Evolutionary conservation across 1,284 basidiomycete genomes (phyloP), one percentile per base, ranked within the genome.

Genomic region (Trametes hirsuta): DNA sequence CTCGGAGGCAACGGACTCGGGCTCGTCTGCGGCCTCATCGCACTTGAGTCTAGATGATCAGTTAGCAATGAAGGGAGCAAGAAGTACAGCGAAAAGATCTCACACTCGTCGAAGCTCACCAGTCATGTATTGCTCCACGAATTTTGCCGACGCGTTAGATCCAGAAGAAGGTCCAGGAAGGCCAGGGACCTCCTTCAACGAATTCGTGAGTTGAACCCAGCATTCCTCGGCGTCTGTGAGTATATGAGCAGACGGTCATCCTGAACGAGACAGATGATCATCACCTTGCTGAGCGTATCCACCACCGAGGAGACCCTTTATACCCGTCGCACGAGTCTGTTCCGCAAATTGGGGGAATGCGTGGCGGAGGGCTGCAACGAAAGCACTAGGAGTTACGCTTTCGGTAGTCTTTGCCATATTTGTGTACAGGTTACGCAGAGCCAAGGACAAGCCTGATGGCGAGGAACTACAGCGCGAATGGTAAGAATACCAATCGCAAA

Each of bases 261-360:
- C 5, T 21, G 11, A 11, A 2, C 30, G 0, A 14, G 11, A 15
- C 21, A 6, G 1, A 34, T 21, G 15, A 1, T 21, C 8, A 6
- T 25, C 61, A 90, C 91, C 92, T 81, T 98, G 97, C 75, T 98
- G 97, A 2, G 95, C 90, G 69, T 87, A 97, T 6, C 82, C 82
- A 1, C 70, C 71, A 49, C 72, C 66, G 58, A 77, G 65, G 3
- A 74, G 77, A 0, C 35, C 62, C 71, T 81, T 71, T 76, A 83
- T 73, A 35, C 58, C 44, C 24, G 55, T 14, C 0, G 52, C 50
- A 78, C 83, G 64, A 6, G 59, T 64, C 22, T 82, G 74, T 73
- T 99, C 95, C 4, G 89, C 93, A 69, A 99, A 99, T 74, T 98
- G 97, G 2, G 97, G 97, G 18, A 94, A 90, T 1, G 90, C 85